A percentile compares a stretch with the other conserved stretches of the same genome.
Evolutionary conservation across 768 basidiomycete species (phyloP).

Genomic region (Lactarius hengduanensis): DNA sequence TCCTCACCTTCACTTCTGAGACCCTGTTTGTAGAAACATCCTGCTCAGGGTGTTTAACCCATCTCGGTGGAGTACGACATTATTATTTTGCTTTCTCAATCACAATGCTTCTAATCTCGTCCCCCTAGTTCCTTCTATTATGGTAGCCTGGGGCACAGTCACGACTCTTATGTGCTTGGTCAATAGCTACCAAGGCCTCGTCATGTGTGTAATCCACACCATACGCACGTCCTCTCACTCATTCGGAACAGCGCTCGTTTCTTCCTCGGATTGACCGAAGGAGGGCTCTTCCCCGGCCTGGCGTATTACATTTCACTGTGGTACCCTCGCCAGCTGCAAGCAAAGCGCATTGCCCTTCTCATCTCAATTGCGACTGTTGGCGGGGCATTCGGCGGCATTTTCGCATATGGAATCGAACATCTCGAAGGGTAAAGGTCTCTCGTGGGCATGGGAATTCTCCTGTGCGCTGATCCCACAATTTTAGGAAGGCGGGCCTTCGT

Average conservation of each 20-base stretch:
- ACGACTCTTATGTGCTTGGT: slow-evolving; percentile 43
- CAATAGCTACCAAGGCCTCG: slow-evolving; percentile 35
- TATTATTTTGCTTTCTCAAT: slow-evolving; percentile 3
- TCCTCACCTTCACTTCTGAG: neutral
- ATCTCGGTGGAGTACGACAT: slow-evolving; percentile 39
- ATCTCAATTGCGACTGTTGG: slow-evolving; percentile 60
- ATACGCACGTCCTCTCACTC: neutral
- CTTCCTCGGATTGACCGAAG: slow-evolving; percentile 49
- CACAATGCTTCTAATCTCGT: slow-evolving; percentile 10
- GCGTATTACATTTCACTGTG: slow-evolving; percentile 53
- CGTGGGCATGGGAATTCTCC: neutral
- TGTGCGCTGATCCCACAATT: slow-evolving; percentile 12
- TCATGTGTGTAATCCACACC: slow-evolving; percentile 34
- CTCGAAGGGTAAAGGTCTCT: slow-evolving; percentile 42
- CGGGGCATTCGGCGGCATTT: slow-evolving; percentile 49
- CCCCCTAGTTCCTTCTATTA: slow-evolving; percentile 40
- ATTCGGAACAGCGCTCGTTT: slow-evolving; percentile 36
- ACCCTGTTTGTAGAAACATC: slow-evolving; percentile 37
- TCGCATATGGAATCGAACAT: slow-evolving; percentile 46
- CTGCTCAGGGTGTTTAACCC: slow-evolving; percentile 38
- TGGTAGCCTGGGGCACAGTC: slow-evolving; percentile 42
- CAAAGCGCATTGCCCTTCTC: slow-evolving; percentile 58
- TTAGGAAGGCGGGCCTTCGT: slow-evolving; percentile 33
- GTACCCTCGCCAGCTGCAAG: slow-evolving; percentile 60
- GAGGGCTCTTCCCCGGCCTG: slow-evolving; percentile 42